Conservation (phyloP, 2,329 filamentous ascomycete genomes). For the Exophiala sideris region DNA sequence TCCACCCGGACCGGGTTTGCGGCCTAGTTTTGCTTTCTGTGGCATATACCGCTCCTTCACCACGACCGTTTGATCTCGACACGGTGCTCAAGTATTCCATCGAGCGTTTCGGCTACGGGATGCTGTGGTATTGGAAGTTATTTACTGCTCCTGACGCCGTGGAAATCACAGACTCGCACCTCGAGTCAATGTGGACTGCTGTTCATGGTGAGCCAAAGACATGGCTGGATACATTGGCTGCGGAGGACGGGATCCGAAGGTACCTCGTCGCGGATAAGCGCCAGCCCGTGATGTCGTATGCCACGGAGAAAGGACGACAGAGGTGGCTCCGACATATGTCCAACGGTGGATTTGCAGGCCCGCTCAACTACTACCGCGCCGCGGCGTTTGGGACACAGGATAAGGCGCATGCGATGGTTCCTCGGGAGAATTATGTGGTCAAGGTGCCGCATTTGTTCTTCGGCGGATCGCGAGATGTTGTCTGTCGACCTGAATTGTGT, state of each 20-base stretch:
- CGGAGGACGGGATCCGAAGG: slow-evolving; percentile 34
- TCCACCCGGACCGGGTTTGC: slow-evolving; percentile 39
- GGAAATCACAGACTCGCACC: slow-evolving; percentile 36
- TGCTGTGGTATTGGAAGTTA: slow-evolving; percentile 47
- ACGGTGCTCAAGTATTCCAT: slow-evolving; percentile 32
- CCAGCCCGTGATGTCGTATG: slow-evolving; percentile 35
- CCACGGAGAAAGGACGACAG: slow-evolving; percentile 30
- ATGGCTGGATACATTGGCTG: slow-evolving; percentile 38
- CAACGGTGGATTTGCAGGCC: slow-evolving; percentile 14
- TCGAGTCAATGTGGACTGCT: slow-evolving; percentile 38
- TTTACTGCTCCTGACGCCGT: slow-evolving; percentile 41
- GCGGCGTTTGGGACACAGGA: slow-evolving; percentile 11
- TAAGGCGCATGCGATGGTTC: slow-evolving; percentile 9
- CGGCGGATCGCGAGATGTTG: slow-evolving; percentile 14
- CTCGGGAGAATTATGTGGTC: slow-evolving; percentile 7
- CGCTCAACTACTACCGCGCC: slow-evolving; percentile 16
- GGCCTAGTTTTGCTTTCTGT: slow-evolving; percentile 45
- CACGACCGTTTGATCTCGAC: slow-evolving; percentile 37
- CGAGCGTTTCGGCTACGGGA: slow-evolving; percentile 37
- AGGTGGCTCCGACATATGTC: slow-evolving; percentile 32
- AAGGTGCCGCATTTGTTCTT: slow-evolving; percentile 17
- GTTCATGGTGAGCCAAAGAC: slow-evolving; percentile 33
- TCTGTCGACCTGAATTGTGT: slow-evolving; percentile 10
- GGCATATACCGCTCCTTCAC: slow-evolving; percentile 38
- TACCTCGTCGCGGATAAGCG: slow-evolving; percentile 27